Conservation (phyloP, 257 asterid species). For the Solanum microdontum region DNA sequence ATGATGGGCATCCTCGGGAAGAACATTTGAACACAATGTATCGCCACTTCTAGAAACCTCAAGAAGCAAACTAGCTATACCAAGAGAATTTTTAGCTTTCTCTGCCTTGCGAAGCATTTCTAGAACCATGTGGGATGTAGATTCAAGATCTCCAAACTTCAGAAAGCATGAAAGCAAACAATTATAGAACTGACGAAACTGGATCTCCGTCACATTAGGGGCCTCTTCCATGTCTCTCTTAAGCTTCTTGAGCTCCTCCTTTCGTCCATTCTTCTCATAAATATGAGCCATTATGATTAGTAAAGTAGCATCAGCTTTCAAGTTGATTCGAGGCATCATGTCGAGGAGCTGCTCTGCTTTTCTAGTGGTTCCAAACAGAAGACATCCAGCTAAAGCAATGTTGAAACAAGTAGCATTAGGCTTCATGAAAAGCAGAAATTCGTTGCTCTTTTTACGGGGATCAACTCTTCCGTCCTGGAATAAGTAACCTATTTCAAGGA, state of each 20-base stretch:
- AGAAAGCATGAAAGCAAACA: slow-evolving; percentile 77
- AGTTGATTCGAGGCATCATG: slow-evolving; percentile 74
- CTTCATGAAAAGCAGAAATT: slow-evolving; percentile 26
- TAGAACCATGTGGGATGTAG: slow-evolving; percentile 72
- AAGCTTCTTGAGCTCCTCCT: slow-evolving; percentile 73
- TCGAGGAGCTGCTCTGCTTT: slow-evolving; percentile 95
- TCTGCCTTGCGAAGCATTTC: slow-evolving; percentile 82
- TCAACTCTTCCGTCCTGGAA: slow-evolving; percentile 83
- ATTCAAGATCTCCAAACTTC: slow-evolving; percentile 69
- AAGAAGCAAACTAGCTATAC: slow-evolving; percentile 38
- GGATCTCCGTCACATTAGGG: slow-evolving; percentile 40
- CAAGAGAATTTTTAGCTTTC: slow-evolving; percentile 62
- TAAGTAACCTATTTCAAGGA: slow-evolving; percentile 79
- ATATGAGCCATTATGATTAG: slow-evolving; percentile 71
- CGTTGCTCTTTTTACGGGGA: slow-evolving; percentile 41
- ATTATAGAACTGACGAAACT: slow-evolving; percentile 67
- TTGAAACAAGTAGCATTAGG: slow-evolving; percentile 37
- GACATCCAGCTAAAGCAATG: slow-evolving; percentile 74
- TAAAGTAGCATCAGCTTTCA: slow-evolving; percentile 58
- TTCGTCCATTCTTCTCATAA: slow-evolving; percentile 74
- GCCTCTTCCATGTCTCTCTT: slow-evolving; percentile 72
- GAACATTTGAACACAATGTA: background rate
- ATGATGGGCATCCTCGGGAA: slow-evolving; percentile 9
- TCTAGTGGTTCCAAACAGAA: slow-evolving; percentile 62
- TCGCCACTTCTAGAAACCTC: slow-evolving; percentile 20